Evolutionary conservation across 108 stramenopile genomes (phyloP), one percentile per base, ranked within the genome.

Genomic region (Cyclotella kingstonii): DNA sequence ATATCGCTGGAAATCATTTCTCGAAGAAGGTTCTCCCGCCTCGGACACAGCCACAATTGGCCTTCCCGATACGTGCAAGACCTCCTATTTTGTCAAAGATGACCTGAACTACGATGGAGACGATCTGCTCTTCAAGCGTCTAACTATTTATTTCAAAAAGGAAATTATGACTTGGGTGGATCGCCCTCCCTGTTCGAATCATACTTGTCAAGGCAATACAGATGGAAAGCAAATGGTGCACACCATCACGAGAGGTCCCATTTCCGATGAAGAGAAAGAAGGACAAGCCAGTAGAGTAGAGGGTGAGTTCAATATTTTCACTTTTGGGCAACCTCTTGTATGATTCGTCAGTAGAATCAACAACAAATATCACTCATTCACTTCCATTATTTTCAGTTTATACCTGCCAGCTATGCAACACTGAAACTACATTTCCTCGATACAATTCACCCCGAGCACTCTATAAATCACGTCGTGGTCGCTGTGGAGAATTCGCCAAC

Each of bases 401-500:
- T 55, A 65, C 52, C 21, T 92, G 90, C 53, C 57, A 71, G 11
- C 17, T 50, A 28, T 98, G 98, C 77, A 67, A 83, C 2, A 75
- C 73, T 34, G 63, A 55, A 31, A 89, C 87, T 14, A 83, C 89
- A 28, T 99, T 98, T 66, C 97, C 98, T 22, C 79, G 98, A 21
- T 91, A 82, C 81, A 97, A 97, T 76, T 72, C 87, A 19, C 85
- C 91, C 10, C 61, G 74, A 7, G 85, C 80, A 52, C 80, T 99
- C 27, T 80, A 95, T 15, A 69, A 90, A 48, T 84, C 81, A 33
- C 80, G 90, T 12, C 60, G 66, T 45, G 94, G 97, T 14, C 80
- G 98, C 17, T 99, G 98, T 57, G 98, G 98, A 46, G 98, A 99
- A 79, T 99, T 82, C 53, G 94, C 98, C 54, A 99, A 99, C 75